These are phyloP conservation scores for Microsporum canis DNA, from an alignment of 2,329 filamentous ascomycete species.

Conservation along the genomic window DNA sequence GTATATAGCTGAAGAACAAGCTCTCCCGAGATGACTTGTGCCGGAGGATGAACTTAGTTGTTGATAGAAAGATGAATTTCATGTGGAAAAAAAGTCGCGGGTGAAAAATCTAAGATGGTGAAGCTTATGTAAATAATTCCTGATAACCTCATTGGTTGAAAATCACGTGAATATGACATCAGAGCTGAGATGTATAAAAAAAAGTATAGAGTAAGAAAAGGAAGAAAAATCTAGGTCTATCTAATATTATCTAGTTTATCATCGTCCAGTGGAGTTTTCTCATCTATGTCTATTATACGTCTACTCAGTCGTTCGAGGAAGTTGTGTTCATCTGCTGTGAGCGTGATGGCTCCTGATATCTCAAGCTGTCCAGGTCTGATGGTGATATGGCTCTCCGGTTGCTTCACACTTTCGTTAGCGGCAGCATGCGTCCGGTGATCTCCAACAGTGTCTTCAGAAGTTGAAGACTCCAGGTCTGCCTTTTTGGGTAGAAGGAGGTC, in stretches of 20 bases:
- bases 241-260: neutral
- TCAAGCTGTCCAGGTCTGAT: conserved; percentile 23
- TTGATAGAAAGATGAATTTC: neutral
- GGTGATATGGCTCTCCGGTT: conserved; percentile 17
- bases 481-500: conserved; percentile 17
- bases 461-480: conserved; percentile 15
- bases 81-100: neutral
- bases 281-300: conserved; percentile 19
- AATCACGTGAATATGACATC: neutral
- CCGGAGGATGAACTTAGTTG: neutral
- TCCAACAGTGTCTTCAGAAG: conserved; percentile 9
- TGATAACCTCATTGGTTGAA: neutral
- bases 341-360: conserved; percentile 25
- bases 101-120: neutral
- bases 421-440: neutral
- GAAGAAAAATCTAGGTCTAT: neutral
- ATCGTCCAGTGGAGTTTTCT: neutral
- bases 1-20: neutral
- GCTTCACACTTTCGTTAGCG: conserved; percentile 10
- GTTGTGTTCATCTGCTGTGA: conserved; percentile 25
- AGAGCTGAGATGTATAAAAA: neutral
- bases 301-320: conserved; percentile 25
- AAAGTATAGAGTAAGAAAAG: neutral
- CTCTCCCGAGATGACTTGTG: neutral
- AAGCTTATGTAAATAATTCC: neutral